Conservation (phyloP, 306 rosid species). For the Prunus fruticosa region DNA sequence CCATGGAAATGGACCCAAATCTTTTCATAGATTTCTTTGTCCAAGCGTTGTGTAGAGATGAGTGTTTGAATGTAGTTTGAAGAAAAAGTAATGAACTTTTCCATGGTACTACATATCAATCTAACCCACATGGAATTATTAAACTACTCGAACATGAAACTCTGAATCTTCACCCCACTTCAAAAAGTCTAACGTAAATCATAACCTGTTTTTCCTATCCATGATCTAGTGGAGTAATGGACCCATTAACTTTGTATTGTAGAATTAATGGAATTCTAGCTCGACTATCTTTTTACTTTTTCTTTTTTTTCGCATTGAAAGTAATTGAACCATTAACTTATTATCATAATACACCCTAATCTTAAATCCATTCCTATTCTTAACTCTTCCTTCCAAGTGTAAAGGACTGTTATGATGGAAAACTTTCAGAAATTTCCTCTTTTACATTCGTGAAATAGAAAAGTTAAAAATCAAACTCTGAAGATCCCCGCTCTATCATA, state of each 20-base stretch:
- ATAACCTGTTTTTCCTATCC: neutral
- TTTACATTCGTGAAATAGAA: no score
- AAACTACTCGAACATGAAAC: neutral
- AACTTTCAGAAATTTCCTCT: no score
- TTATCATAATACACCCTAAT: no score
- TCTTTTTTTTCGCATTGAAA: no score
- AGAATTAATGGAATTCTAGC: no score
- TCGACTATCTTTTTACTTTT: no score
- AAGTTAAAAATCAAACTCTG: no score
- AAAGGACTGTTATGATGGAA: no score
- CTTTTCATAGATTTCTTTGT: conserved; percentile 14
- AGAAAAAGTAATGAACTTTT: conserved; percentile 20
- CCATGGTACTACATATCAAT: conserved; percentile 9
- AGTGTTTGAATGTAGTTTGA: conserved; percentile 15
- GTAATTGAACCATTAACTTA: no score
- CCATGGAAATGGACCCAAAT: conserved; percentile 30
- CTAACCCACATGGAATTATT: conserved; percentile 25
- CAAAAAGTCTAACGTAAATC: neutral
- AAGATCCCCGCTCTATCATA: no score
- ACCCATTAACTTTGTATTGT: neutral
- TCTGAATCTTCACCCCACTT: conserved; percentile 7
- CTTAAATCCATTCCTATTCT: no score
- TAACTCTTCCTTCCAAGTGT: no score
- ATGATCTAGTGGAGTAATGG: neutral
- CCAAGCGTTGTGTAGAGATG: conserved; percentile 21